Evolutionary conservation across 441 rosid species (phyloP).

Genomic region (Metrosideros polymorpha): DNA sequence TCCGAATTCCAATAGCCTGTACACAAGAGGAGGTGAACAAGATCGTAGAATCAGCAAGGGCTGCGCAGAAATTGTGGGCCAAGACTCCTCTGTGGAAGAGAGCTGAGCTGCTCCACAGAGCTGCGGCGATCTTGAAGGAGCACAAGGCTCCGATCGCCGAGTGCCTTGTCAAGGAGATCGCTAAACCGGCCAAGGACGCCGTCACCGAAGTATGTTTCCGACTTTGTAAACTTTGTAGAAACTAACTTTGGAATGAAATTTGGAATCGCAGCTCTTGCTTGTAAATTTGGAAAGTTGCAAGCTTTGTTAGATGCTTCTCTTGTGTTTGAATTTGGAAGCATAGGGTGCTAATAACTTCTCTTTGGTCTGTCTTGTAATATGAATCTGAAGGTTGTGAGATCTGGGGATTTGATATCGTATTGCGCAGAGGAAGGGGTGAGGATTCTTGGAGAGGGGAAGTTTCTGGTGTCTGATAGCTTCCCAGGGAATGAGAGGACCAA

Average conservation of each 20-base stretch:
- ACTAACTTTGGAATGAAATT: not conserved
- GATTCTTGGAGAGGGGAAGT: slow-evolving; percentile 90
- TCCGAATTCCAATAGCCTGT: slow-evolving; percentile 42
- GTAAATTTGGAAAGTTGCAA: not conserved
- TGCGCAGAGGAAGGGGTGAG: slow-evolving; percentile 95
- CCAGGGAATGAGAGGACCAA: slow-evolving; percentile 95
- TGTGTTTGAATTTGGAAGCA: not conserved
- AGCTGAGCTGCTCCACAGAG: slow-evolving; percentile 95
- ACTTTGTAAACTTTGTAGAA: fast-evolving
- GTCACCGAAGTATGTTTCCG: slow-evolving; percentile 56
- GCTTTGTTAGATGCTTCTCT: not conserved
- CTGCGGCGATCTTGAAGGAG: slow-evolving; percentile 80
- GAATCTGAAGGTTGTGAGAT: slow-evolving; percentile 68
- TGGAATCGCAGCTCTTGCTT: not conserved
- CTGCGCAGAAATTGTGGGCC: slow-evolving; percentile 81
- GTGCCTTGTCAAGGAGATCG: slow-evolving; percentile 86
- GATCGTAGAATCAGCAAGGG: slow-evolving; percentile 64
- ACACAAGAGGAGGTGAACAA: slow-evolving; percentile 92
- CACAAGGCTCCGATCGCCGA: slow-evolving; percentile 80
- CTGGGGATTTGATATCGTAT: slow-evolving; percentile 91
- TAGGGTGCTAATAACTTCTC: not conserved
- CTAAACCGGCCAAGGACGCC: slow-evolving; percentile 95
- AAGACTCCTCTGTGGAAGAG: slow-evolving; percentile 96
- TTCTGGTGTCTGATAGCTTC: slow-evolving; percentile 89
- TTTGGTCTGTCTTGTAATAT: not conserved